Evolutionary conservation across 176 grass and related monocot genomes (phyloP).

Genomic region (Tuctoria greenei): DNA sequence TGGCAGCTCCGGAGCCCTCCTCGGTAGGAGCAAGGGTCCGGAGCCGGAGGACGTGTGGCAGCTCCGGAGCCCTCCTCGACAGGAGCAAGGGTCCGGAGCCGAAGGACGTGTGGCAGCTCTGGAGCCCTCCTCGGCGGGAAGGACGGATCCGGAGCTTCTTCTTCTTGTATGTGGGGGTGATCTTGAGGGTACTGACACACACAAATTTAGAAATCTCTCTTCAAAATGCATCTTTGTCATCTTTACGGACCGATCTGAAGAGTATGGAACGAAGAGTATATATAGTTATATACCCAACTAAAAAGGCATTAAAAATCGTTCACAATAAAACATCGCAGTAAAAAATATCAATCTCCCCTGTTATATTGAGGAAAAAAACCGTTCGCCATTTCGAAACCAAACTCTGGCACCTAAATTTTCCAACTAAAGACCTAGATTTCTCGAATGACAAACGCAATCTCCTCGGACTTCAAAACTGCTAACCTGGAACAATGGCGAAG

Average conservation of each 20-base stretch:
- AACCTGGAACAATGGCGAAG: not conserved
- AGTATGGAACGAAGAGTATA: too few species aligned
- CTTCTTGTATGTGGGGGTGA: too few species aligned
- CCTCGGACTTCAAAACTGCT: not conserved
- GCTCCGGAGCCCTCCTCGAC: too few species aligned
- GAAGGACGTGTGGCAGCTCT: too few species aligned
- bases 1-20: too few species aligned
- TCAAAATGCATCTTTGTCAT: constrained; percentile 1
- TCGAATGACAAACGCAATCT: not conserved
- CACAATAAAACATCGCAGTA: not conserved
- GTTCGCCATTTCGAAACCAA: not conserved
- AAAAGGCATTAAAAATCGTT: not conserved
- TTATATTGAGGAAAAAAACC: not conserved
- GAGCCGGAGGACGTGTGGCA: too few species aligned
- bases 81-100: too few species aligned
- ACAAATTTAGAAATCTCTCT: not conserved
- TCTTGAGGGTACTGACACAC: too few species aligned
- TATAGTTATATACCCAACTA: not conserved
- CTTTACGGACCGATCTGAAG: constrained; percentile 28
- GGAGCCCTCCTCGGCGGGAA: too few species aligned
- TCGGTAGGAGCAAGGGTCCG: too few species aligned
- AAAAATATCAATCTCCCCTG: not conserved
- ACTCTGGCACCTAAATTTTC: not conserved
- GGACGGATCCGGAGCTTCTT: too few species aligned
- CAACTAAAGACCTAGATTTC: not conserved